Conservation (phyloP, 2,329 filamentous ascomycete species). For the Beauveria rudraprayagi region DNA sequence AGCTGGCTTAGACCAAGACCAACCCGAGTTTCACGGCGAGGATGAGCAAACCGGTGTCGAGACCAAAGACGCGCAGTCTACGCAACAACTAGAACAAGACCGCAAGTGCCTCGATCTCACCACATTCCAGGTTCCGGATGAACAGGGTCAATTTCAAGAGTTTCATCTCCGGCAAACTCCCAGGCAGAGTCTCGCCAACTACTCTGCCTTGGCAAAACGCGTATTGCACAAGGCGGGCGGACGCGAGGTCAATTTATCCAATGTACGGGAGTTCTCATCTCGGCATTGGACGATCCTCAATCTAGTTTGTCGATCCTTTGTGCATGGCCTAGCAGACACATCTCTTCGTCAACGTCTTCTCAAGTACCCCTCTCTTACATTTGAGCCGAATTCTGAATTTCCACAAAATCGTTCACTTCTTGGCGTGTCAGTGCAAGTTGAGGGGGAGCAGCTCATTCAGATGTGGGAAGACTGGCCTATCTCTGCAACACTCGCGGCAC, state of each 20-base stretch:
- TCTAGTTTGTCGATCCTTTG: slow-evolving; percentile 44
- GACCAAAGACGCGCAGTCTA: slow-evolving; percentile 19
- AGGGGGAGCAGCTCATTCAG: slow-evolving; percentile 47
- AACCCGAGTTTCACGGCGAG: slow-evolving; percentile 27
- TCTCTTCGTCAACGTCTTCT: slow-evolving; percentile 37
- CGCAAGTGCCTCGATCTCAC: background rate
- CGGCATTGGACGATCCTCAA: slow-evolving; percentile 43
- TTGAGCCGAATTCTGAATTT: slow-evolving; percentile 19
- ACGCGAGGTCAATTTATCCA: slow-evolving; percentile 42
- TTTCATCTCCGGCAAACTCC: slow-evolving; percentile 34
- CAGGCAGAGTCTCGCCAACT: slow-evolving; percentile 35
- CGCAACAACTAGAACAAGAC: background rate
- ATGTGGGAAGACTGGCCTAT: slow-evolving; percentile 30
- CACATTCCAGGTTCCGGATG: slow-evolving; percentile 18
- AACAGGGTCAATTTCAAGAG: slow-evolving; percentile 14
- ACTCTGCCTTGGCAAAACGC: slow-evolving; percentile 42
- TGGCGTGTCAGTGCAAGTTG: slow-evolving; percentile 45
- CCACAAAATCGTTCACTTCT: slow-evolving; percentile 39
- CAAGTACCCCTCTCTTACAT: slow-evolving; percentile 39
- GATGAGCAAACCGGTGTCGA: slow-evolving; percentile 24
- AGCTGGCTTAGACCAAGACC: slow-evolving; percentile 37
- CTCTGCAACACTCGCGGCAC: slow-evolving; percentile 13
- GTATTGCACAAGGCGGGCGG: slow-evolving; percentile 40
- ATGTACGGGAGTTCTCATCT: slow-evolving; percentile 31
- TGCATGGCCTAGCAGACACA: slow-evolving; percentile 43